Conservation (phyloP, 2,329 filamentous ascomycete genomes). For the Ophiostoma himal-ulmi region DNA sequence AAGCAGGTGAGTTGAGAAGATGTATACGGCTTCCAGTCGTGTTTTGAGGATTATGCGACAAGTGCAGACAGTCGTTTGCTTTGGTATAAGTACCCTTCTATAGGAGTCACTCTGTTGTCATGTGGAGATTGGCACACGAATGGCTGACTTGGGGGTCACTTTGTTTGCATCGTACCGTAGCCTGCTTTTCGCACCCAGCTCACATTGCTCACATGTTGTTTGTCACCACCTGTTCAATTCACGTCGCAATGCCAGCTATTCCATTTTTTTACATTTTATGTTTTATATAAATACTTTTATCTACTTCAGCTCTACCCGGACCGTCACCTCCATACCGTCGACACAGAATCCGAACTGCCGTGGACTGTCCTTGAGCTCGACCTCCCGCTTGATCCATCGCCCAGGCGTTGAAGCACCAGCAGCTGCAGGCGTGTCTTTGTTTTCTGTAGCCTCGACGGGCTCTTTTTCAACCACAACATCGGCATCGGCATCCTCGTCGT, state of each 20-base stretch:
- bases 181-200: neutral
- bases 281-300: too few species aligned
- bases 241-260: too few species aligned
- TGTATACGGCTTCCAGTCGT: too few species aligned
- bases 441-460: neutral
- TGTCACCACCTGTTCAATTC: neutral
- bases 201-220: too few species aligned
- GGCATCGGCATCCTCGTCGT: neutral
- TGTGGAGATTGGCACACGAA: neutral
- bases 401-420: conserved; percentile 34
- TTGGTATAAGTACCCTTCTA: neutral
- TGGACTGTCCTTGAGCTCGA: conserved; percentile 72
- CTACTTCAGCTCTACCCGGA: conserved; percentile 57
- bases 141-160: neutral
- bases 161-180: neutral
- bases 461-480: neutral
- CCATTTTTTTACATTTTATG: too few species aligned
- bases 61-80: neutral
- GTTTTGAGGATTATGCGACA: too few species aligned
- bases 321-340: conserved; percentile 62
- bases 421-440: neutral
- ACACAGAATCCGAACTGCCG: conserved; percentile 78
- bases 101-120: neutral
- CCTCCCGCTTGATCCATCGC: conserved; percentile 69
- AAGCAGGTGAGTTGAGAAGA: neutral